phyloP scores from a whole-genome alignment of 352 stramenopile species.

The Globisporangium abappressorium region DNA sequence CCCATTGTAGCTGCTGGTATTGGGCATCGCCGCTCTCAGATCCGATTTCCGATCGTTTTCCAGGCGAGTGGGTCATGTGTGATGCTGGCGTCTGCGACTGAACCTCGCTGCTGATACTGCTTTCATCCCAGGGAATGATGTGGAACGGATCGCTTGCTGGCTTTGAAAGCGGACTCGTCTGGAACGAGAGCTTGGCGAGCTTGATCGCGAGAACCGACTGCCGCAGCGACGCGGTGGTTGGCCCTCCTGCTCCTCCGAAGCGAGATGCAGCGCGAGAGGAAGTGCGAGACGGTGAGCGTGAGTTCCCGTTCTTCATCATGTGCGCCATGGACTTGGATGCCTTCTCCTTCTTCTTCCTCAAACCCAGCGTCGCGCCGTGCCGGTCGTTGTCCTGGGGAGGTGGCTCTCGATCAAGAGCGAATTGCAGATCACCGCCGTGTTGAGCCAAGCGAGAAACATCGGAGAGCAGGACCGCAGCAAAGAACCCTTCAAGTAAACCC shows the following conservation, averaged over 20 bases:
- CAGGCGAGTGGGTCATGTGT: background rate
- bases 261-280: conserved; percentile 35
- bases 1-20: conserved; percentile 1
- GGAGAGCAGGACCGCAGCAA: conserved; percentile 1
- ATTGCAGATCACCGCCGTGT: conserved; percentile 8
- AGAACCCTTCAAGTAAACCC: conserved; percentile 13
- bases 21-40: background rate
- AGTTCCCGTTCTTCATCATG: conserved; percentile 15
- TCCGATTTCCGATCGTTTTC: background rate
- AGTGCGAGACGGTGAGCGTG: conserved; percentile 25
- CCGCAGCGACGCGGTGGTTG: conserved; percentile 18
- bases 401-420: conserved; percentile 11
- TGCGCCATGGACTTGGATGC: conserved; percentile 16
- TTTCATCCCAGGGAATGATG: conserved; percentile 15
- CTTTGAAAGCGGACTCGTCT: conserved; percentile 4
- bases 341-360: conserved; percentile 10
- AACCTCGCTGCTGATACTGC: background rate
- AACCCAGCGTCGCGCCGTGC: conserved; percentile 5
- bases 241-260: conserved; percentile 25
- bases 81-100: background rate
- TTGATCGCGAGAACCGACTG: conserved; percentile 26
- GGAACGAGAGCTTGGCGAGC: conserved; percentile 29
- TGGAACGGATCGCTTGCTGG: conserved; percentile 11
- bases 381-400: background rate
- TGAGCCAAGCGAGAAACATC: background rate